Base-by-base conservation (phyloP, 371 early-diverging fungal genomes). In the Mucor lusitanicus region DNA sequence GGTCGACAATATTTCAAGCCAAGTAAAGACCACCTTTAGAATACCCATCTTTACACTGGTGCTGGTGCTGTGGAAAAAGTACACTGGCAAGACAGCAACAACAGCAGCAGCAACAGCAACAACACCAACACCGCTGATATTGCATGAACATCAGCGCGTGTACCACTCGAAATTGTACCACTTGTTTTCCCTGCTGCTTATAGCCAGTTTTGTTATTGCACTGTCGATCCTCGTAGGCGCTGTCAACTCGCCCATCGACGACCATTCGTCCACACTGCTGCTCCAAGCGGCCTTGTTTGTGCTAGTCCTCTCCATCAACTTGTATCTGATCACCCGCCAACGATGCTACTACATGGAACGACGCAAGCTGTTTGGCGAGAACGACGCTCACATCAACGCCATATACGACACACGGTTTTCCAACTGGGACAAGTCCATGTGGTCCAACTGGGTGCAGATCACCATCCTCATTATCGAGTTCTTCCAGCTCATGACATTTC, bases 381-480 rank as follows among this genome's bases (percentile, higher is more conserved):
- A 76, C 19, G 81, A 85, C 21, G 81, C 74, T 9, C 81, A 81
- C 56, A 69, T 78, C 59, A 71, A 73, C 42, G 82, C 82, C 3
- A 68, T 80, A 6, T 79, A 77, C 60, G 82, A 80, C 40, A 83
- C 78, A 0, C 70, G 74, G 1, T 79, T 77, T 46, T 66, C 73
- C 0, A 75, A 73, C 30, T 81, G 85, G 83, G 73, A 85, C 59
- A 50, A 65, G 21, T 68, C 70, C 23, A 71, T 77, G 71, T 81
- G 79, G 77, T 81, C 84, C 27, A 87, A 87, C 58, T 87, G 86
- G 76, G 73, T 87, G 6, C 86, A 87, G 59, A 75, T 87, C 25
- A 79, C 78, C 12, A 86, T 87, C 55, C 71, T 87, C 0, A 65
- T 86, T 37, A 85, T 87, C n/a, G 88, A 87, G 46, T 85, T 87